Evolutionary conservation across 2,329 filamentous ascomycete species (phyloP).

Genomic region (Trichoderma pleuroti): DNA sequence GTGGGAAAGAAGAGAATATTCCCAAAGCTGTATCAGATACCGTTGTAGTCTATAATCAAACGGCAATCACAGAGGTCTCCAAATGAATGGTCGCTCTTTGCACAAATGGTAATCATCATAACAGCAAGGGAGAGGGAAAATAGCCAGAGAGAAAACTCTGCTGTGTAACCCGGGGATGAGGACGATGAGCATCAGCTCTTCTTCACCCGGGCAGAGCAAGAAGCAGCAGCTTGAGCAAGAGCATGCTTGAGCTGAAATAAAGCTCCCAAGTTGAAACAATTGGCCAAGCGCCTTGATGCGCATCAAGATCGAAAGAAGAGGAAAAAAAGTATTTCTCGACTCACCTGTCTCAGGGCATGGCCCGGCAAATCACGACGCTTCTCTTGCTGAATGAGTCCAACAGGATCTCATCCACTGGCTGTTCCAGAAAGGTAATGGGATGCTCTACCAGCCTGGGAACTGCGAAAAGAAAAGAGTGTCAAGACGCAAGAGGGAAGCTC

Average conservation of each 20-base stretch:
- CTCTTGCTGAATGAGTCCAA: slow-evolving; percentile 2
- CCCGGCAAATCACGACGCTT: slow-evolving; percentile 23
- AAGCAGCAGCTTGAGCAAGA: not conserved
- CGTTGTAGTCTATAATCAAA: slow-evolving; percentile 87
- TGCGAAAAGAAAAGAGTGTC: not conserved
- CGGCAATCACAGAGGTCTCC: slow-evolving; percentile 57
- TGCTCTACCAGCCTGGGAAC: slow-evolving; percentile 8
- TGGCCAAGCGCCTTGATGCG: not conserved
- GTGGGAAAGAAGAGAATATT: not conserved
- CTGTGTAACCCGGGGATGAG: not conserved
- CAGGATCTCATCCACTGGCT: slow-evolving; percentile 1
- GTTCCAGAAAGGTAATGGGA: slow-evolving; percentile 12
- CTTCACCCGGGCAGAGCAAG: not conserved
- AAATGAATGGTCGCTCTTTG: slow-evolving; percentile 59
- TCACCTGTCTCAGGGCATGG: slow-evolving; percentile 34
- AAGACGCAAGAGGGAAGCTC: not conserved
- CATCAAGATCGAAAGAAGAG: not conserved
- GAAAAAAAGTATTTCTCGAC: slow-evolving; percentile 16
- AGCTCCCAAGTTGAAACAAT: not conserved
- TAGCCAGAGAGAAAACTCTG: not conserved
- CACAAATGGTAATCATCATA: slow-evolving; percentile 61
- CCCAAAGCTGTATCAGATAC: slow-evolving; percentile 70
- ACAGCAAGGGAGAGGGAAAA: slow-evolving; percentile 26
- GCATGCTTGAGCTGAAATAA: not conserved
- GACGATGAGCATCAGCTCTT: not conserved